These are phyloP conservation scores for Barnettozyma californica DNA, from an alignment of 805 yeast genomes.

Conservation along the genomic window DNA sequence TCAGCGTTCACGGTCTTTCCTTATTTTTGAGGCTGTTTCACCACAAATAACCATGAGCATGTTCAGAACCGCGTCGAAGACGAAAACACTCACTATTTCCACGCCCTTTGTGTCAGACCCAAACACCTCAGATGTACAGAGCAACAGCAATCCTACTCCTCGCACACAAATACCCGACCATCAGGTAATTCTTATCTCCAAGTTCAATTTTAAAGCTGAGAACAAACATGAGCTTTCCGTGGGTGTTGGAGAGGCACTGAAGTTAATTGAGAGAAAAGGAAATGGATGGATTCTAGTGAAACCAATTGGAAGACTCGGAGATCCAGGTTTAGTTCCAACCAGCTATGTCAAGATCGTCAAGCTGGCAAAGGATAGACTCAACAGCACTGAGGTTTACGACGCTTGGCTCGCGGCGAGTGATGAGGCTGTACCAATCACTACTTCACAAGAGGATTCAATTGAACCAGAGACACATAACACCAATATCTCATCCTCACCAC, in stretches of 20 bases:
- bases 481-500: neutral
- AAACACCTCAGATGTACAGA: neutral
- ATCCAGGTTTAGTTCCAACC: constrained; percentile 49
- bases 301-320: constrained; percentile 41
- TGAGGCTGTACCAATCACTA: neutral
- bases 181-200: constrained; percentile 37
- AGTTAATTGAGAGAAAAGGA: constrained; percentile 40
- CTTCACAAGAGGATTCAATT: neutral
- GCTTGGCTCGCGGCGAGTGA: constrained; percentile 17
- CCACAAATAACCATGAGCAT: neutral
- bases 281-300: constrained; percentile 55
- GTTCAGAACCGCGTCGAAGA: constrained; percentile 1
- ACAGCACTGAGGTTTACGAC: constrained; percentile 15
- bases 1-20: too few species aligned
- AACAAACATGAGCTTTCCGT: constrained; percentile 39
- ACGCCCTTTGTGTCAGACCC: neutral
- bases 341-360: constrained; percentile 43
- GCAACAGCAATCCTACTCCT: constrained; percentile 5
- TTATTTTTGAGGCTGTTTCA: neutral
- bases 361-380: constrained; percentile 26
- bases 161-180: constrained; percentile 11
- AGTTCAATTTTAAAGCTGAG: constrained; percentile 41
- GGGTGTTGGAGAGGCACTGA: constrained; percentile 46
- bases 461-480: neutral
- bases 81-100: neutral